Evolutionary conservation across 176 grass and related monocot genomes (phyloP).

Genomic region (Neostapfia colusana): DNA sequence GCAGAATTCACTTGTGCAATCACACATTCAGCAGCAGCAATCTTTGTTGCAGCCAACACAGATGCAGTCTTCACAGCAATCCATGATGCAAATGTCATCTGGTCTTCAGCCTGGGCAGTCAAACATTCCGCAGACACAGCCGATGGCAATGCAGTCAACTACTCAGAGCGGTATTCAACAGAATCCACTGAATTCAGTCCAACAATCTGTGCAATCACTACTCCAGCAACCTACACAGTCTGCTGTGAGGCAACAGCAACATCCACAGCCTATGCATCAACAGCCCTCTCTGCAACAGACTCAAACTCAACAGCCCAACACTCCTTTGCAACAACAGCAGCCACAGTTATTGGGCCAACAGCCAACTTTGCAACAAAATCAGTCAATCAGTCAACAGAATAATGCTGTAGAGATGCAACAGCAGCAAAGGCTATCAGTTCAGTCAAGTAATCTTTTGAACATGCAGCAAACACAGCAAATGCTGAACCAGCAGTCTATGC

Average conservation of each 20-base stretch:
- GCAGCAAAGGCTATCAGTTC: constrained; percentile 66
- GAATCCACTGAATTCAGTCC: constrained; percentile 66
- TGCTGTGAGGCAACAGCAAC: constrained; percentile 70
- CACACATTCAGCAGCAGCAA: constrained; percentile 74
- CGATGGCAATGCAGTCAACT: constrained; percentile 62
- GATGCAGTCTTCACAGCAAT: constrained; percentile 71
- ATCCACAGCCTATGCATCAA: constrained; percentile 29
- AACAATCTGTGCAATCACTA: constrained; percentile 67
- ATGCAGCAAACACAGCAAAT: constrained; percentile 80
- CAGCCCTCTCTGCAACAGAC: constrained; percentile 66
- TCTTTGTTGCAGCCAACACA: constrained; percentile 69
- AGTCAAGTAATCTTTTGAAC: constrained; percentile 70
- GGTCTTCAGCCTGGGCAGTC: constrained; percentile 62
- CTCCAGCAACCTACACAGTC: constrained; percentile 75
- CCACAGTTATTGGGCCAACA: constrained; percentile 52
- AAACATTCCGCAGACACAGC: constrained; percentile 55
- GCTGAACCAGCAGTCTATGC: constrained; percentile 69
- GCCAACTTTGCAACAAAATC: constrained; percentile 63
- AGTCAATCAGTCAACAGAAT: constrained; percentile 66
- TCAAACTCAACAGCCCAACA: constrained; percentile 61
- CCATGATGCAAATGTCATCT: constrained; percentile 69
- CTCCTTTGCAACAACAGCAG: constrained; percentile 65
- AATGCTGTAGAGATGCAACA: constrained; percentile 65
- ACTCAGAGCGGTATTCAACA: constrained; percentile 59
- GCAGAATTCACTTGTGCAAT: not conserved